Conservation (phyloP, 768 basidiomycete genomes). For the Lanmaoa pseudosensibilis region DNA sequence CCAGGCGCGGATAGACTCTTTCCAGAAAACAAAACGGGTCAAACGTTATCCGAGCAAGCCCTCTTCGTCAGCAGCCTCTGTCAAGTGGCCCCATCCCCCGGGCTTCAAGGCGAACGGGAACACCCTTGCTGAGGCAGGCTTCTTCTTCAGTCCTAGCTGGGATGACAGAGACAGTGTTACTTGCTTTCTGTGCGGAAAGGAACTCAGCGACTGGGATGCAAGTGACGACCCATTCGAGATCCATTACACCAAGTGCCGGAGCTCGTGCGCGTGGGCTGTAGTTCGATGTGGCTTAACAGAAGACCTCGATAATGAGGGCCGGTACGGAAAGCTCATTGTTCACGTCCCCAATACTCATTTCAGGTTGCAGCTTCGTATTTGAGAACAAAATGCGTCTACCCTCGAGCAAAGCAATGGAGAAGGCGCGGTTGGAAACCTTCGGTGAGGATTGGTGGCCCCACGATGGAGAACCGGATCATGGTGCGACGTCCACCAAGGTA, state of each 20-base stretch:
- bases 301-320: constrained; percentile 57
- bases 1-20: constrained; percentile 65
- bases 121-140: constrained; percentile 84
- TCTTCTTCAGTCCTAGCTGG: constrained; percentile 73
- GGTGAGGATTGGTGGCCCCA: constrained; percentile 77
- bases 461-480: constrained; percentile 58
- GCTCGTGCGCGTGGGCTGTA: constrained; percentile 77
- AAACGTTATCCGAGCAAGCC: constrained; percentile 50
- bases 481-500: constrained; percentile 73
- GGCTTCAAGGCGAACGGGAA: constrained; percentile 68
- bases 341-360: not conserved
- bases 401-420: constrained; percentile 65
- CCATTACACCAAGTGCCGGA: constrained; percentile 69
- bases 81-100: constrained; percentile 77
- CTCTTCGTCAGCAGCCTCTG: constrained; percentile 43
- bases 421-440: constrained; percentile 70
- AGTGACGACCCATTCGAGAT: constrained; percentile 85
- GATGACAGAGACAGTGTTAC: constrained; percentile 72
- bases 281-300: constrained; percentile 67
- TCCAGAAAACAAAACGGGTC: constrained; percentile 59
- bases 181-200: constrained; percentile 83
- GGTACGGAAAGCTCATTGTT: constrained; percentile 39
- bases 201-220: constrained; percentile 81
- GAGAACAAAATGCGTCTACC: constrained; percentile 63
- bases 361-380: constrained; percentile 52